Evolutionary conservation across 305 asterid species (phyloP).

Genomic region (Striga hermonthica): DNA sequence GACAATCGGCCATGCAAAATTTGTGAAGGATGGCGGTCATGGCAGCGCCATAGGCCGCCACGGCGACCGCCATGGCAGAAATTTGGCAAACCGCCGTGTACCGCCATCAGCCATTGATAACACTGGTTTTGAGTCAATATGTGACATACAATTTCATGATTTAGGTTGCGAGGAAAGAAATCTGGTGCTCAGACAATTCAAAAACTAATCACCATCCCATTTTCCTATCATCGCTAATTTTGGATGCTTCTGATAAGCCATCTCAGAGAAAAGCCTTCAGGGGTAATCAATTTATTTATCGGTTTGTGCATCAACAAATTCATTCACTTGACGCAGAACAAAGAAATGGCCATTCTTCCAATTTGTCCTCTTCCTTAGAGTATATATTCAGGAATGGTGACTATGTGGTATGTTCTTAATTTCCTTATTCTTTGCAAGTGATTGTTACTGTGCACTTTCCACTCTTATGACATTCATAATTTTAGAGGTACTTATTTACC

Average conservation of each 20-base stretch:
- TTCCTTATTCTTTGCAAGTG: constrained; percentile 22
- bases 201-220: constrained; percentile 43
- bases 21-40: too few relatives aligned
- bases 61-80: too few relatives aligned
- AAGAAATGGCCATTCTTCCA: constrained; percentile 37
- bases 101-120: too few relatives aligned
- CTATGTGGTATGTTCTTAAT: constrained; percentile 69
- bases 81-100: too few relatives aligned
- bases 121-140: too few relatives aligned
- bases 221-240: constrained; percentile 59
- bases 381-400: constrained; percentile 67
- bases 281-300: constrained; percentile 58
- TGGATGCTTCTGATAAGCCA: constrained; percentile 53
- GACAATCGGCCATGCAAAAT: too few relatives aligned
- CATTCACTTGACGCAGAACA: constrained; percentile 36
- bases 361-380: constrained; percentile 46
- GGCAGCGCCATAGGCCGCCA: too few relatives aligned
- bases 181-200: constrained; percentile 54
- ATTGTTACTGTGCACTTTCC: constrained; percentile 25
- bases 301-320: constrained; percentile 53
- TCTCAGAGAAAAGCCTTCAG: constrained; percentile 36
- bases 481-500: constrained; percentile 24
- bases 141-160: constrained; percentile 28
- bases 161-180: constrained; percentile 67
- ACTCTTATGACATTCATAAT: constrained; percentile 18